Base-by-base conservation (phyloP, 352 stramenopile genomes). In the Phytophthora pistaciae region DNA sequence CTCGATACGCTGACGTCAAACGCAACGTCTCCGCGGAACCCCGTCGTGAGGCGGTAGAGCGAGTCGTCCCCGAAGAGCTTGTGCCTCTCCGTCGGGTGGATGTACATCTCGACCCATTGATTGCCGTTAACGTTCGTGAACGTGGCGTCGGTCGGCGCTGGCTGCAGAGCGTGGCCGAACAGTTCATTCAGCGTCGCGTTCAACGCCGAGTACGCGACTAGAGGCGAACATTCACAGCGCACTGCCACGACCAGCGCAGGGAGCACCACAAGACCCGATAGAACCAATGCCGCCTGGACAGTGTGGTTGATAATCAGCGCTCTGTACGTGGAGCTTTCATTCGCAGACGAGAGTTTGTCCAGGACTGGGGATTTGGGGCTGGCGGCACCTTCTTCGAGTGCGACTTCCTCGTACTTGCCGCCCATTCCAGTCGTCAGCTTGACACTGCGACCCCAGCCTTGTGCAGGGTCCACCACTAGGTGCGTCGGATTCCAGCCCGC, bases 181-280 rank as follows among this genome's bases (percentile, higher is more conserved):
- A 68, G 21, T 53, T 68, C 62, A 20, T 68, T 68, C 18, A 68
- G 29, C 29, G 62, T 68, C 16, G 62, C 62, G 20, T 68, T 68
- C 31, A 68, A 27, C 5, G 21, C 62, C 3, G 62, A 62, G 33
- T 63, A 68, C 27, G 62, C 50, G 48, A 68, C 62, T 5, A 68
- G 29, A 23, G 62, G 62, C n/a, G 62, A 68, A 5, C 36, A 68
- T 16, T 21, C 21, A 13, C 52, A 62, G 10, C 62, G 53, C n/a
- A 68, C 18, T 20, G 50, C 62, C 20, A 68, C 40, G 3, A 68
- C 62, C 29, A 29, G 36, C 9, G 27, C 52, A 23, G 62, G 52
- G 3, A 68, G 13, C 8, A n/a, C 53, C 5, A 68, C 52, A 10
- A 68, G 62, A 31, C 52, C 38, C 38, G 54, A n/a, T 3, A 62